phyloP scores from a whole-genome alignment of 148 eudicot genomes.

The Linanthus parryae region DNA sequence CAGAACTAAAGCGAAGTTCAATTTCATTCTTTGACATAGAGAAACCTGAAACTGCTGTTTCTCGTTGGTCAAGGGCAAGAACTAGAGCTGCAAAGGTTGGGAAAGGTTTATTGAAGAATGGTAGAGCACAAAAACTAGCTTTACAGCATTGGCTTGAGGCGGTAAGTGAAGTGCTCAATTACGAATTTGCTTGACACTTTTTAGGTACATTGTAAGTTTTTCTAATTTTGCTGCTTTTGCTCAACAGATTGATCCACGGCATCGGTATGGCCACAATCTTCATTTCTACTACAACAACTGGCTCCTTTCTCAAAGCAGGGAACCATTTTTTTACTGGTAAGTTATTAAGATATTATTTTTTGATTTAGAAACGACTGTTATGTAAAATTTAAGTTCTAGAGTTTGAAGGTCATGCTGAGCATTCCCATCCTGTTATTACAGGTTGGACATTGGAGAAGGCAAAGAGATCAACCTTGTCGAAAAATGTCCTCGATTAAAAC shows the following conservation, averaged over 20 bases:
- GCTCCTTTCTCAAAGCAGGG: constrained; percentile 84
- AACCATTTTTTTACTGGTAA: constrained; percentile 99
- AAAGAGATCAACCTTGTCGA: constrained; percentile 71
- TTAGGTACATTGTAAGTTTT: constrained; percentile 17
- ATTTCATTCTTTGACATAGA: constrained; percentile 85
- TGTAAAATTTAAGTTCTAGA: background rate
- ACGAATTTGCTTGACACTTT: too few relatives aligned
- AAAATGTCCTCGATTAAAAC: constrained; percentile 66
- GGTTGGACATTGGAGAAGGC: constrained; percentile 99
- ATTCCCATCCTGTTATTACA: constrained; percentile 15
- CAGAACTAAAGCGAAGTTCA: constrained; percentile 81
- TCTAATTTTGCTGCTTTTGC: constrained; percentile 4
- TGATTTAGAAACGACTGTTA: too few relatives aligned
- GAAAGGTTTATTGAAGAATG: constrained; percentile 79
- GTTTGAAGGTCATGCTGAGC: background rate
- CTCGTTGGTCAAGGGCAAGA: constrained; percentile 96
- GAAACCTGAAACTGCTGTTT: constrained; percentile 86
- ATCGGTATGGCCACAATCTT: constrained; percentile 95
- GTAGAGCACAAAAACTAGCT: constrained; percentile 87
- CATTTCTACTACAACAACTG: constrained; percentile 83
- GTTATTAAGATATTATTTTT: background rate
- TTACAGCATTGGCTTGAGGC: constrained; percentile 99
- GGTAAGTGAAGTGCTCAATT: constrained; percentile 39
- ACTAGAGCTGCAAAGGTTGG: constrained; percentile 99
- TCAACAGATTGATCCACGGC: constrained; percentile 93